Percentiles rank a stretch among this genome's conserved stretches.
phyloP scores from a whole-genome alignment of 192 early-diverging fungal genomes.

The Spizellomyces sp. region DNA sequence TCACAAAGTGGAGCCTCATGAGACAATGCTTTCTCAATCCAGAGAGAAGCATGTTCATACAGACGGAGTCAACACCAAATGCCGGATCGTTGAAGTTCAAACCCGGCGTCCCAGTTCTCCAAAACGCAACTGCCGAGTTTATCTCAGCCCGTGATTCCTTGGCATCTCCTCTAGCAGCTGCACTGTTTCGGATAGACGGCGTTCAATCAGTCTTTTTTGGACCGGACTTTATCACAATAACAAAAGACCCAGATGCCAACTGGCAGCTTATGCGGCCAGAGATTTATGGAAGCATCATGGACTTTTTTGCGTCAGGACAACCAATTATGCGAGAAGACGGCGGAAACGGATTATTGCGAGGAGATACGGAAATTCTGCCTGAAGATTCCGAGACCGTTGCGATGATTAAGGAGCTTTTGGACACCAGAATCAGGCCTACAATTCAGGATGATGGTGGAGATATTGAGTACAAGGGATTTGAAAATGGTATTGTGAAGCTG shows the following conservation, averaged over 20 bases:
- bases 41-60: constrained; percentile 55
- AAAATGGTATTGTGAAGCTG: constrained; percentile 83
- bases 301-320: constrained; percentile 78
- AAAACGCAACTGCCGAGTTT: constrained; percentile 74
- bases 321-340: constrained; percentile 61
- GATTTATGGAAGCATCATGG: constrained; percentile 93
- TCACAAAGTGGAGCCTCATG: too few species aligned
- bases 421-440: constrained; percentile 90
- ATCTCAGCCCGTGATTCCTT: constrained; percentile 66
- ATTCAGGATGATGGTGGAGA: constrained; percentile 99
- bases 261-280: constrained; percentile 99
- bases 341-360: constrained; percentile 28
- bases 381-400: constrained; percentile 91
- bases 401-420: constrained; percentile 98
- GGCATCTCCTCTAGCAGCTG: constrained; percentile 83
- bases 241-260: constrained; percentile 82
- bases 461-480: constrained; percentile 92
- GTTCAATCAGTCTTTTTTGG: constrained; percentile 89
- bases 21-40: too few species aligned
- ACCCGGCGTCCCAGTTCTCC: constrained; percentile 85
- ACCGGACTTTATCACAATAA: constrained; percentile 93
- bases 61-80: constrained; percentile 90
- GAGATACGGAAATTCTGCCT: constrained; percentile 68
- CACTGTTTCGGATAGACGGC: constrained; percentile 93
- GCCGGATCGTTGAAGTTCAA: constrained; percentile 95